Conservation (phyloP, 129 eudicot genomes). For the Tagetes erecta region DNA sequence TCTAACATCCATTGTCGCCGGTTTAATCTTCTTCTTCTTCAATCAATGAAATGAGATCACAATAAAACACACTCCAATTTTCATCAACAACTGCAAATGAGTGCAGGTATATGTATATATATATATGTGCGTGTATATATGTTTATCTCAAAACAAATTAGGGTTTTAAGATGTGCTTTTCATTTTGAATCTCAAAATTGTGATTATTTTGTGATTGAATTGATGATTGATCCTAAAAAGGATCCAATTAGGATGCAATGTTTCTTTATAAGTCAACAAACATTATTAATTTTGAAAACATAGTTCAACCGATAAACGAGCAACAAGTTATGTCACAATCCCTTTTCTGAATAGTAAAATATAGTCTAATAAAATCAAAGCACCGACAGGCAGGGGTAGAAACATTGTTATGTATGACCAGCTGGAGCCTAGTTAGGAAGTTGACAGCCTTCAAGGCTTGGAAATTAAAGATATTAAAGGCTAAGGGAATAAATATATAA, state of each 20-base stretch:
- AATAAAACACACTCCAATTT: not conserved
- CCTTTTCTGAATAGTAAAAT: not conserved
- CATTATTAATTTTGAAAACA: not conserved
- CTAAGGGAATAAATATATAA: too few species aligned
- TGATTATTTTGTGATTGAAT: not conserved
- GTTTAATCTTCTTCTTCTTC: not conserved
- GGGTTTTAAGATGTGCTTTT: not conserved
- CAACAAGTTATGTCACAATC: not conserved
- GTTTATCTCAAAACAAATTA: not conserved
- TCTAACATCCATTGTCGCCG: too few species aligned
- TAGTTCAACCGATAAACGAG: too few species aligned
- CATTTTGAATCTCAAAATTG: not conserved
- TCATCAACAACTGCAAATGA: slow-evolving; percentile 2
- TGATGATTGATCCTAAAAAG: not conserved
- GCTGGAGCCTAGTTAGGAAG: too few species aligned
- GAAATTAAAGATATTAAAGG: too few species aligned
- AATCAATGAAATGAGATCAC: not conserved
- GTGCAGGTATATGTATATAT: slow-evolving; percentile 5
- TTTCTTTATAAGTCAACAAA: not conserved
- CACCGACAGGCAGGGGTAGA: too few species aligned
- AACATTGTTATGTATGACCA: too few species aligned
- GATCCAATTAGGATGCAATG: not conserved
- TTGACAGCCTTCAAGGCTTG: too few species aligned
- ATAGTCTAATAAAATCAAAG: too few species aligned
- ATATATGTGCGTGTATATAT: not conserved